Conservation (phyloP, 768 basidiomycete species). For the Rhizopogon roseolus region DNA sequence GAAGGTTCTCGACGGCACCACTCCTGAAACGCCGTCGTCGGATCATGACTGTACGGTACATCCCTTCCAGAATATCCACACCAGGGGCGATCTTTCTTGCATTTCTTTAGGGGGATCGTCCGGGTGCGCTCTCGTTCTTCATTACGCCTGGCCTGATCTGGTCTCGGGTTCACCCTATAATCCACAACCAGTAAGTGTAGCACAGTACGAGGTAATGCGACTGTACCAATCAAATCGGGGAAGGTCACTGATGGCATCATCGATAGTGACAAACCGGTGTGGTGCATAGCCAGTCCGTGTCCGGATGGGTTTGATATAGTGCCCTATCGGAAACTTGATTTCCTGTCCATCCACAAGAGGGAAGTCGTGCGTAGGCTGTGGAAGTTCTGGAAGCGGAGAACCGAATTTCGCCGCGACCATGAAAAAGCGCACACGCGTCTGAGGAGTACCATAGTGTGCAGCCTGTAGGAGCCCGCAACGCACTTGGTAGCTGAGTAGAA, state of each 20-base stretch:
- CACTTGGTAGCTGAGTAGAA: slow-evolving; percentile 35
- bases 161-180: slow-evolving; percentile 20
- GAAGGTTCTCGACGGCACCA: slow-evolving; percentile 41
- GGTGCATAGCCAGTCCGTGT: slow-evolving; percentile 47
- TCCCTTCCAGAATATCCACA: slow-evolving; percentile 27
- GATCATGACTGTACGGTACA: slow-evolving; percentile 29
- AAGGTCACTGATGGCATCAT: slow-evolving; percentile 73
- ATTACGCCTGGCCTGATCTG: slow-evolving; percentile 4
- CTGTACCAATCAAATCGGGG: slow-evolving; percentile 69
- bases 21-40: slow-evolving; percentile 39
- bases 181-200: background rate
- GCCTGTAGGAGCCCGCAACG: slow-evolving; percentile 41
- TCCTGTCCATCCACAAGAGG: slow-evolving; percentile 36
- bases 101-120: slow-evolving; percentile 27
- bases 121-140: slow-evolving; percentile 16
- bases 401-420: slow-evolving; percentile 36
- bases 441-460: slow-evolving; percentile 44
- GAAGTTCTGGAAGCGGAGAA: slow-evolving; percentile 32
- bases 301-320: slow-evolving; percentile 37
- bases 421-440: slow-evolving; percentile 44
- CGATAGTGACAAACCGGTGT: slow-evolving; percentile 54
- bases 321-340: slow-evolving; percentile 45
- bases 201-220: background rate
- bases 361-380: slow-evolving; percentile 41
- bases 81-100: slow-evolving; percentile 29